Conservation (phyloP, 169 alveolate genomes). For the Plasmodium knowlesi region DNA sequence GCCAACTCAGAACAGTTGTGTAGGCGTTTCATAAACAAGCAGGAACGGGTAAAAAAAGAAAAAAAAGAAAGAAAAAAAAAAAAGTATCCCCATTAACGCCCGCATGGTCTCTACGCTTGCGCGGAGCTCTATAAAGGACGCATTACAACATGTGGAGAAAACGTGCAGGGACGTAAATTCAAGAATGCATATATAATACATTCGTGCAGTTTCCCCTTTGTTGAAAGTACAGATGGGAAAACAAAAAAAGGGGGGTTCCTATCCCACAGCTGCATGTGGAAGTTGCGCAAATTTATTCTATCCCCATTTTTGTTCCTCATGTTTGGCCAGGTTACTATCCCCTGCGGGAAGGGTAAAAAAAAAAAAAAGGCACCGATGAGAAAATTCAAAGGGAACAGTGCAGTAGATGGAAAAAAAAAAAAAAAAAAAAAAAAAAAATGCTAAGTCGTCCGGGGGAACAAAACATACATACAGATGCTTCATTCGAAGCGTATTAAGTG, state of each 20-base stretch:
- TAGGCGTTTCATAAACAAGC: background rate
- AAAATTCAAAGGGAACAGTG: background rate
- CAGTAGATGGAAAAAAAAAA: background rate
- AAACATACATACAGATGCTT: background rate
- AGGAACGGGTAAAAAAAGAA: background rate
- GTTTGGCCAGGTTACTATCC: background rate
- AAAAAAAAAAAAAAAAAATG: background rate
- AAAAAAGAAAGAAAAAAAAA: background rate
- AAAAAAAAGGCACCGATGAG: background rate
- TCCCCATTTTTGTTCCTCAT: background rate
- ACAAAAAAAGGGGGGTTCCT: background rate
- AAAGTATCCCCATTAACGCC: background rate
- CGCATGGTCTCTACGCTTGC: background rate
- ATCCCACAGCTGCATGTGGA: background rate
- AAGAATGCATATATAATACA: background rate
- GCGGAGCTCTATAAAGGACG: background rate
- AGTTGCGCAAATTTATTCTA: background rate
- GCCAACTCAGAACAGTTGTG: background rate
- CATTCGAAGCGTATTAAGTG: background rate
- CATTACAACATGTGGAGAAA: background rate
- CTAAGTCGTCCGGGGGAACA: background rate
- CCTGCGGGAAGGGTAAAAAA: background rate
- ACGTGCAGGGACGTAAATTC: background rate
- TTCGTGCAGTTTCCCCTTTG: background rate
- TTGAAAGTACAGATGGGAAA: background rate